These are phyloP conservation scores for Solanum dulcamara DNA, from an alignment of 257 asterid species.

Conservation along the genomic window DNA sequence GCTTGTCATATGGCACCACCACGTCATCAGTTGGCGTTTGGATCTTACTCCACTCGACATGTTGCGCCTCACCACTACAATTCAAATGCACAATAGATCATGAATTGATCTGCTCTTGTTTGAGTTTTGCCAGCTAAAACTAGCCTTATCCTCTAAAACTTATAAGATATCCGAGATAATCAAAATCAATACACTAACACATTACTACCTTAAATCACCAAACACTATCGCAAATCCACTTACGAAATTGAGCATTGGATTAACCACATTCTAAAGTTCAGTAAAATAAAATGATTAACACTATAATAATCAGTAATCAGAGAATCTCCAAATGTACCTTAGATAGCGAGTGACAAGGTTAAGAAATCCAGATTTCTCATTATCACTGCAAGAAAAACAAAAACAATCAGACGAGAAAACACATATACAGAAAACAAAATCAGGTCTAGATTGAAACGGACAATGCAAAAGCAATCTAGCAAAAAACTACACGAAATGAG, in stretches of 20 bases:
- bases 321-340: constrained; percentile 31
- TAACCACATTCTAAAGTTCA: not conserved
- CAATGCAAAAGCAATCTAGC: not conserved
- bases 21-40: constrained; percentile 37
- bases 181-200: not conserved
- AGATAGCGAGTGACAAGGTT: constrained; percentile 73
- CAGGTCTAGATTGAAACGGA: not conserved
- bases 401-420: not conserved
- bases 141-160: not conserved
- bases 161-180: not conserved
- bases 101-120: not conserved
- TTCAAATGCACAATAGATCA: not conserved
- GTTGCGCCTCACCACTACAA: constrained; percentile 30
- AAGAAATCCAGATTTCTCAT: constrained; percentile 82
- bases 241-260: not conserved
- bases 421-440: not conserved
- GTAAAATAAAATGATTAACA: not conserved
- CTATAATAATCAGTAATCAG: not conserved
- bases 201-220: not conserved
- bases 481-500: not conserved
- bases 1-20: constrained; percentile 76
- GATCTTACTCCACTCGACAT: constrained; percentile 39
- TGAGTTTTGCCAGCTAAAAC: not conserved
- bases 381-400: constrained; percentile 40
- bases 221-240: not conserved